Percentiles rank a stretch among this genome's conserved stretches.
Conservation (phyloP, 2,329 filamentous ascomycete species). For the Sporothrix variecibatus region DNA sequence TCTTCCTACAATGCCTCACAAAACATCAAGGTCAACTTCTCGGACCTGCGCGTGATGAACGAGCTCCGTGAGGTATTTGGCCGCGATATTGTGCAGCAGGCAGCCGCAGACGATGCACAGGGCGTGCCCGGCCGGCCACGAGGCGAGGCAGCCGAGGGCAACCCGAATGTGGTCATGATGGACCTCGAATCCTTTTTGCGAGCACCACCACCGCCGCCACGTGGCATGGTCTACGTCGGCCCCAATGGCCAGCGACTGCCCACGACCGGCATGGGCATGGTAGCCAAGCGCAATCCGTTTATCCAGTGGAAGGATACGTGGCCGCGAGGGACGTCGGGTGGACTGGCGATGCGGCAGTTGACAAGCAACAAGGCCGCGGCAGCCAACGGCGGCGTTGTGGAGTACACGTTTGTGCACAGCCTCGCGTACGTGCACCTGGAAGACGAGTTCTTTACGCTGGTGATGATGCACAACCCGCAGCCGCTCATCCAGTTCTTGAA, state of each 20-base stretch:
- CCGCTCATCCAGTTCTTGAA: constrained; percentile 75
- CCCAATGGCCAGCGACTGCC: constrained; percentile 7
- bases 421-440: constrained; percentile 73
- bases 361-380: background rate
- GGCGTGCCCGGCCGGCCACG: constrained; percentile 32
- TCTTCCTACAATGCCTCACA: background rate
- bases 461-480: constrained; percentile 83
- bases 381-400: constrained; percentile 52
- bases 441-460: constrained; percentile 71
- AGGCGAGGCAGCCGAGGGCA: constrained; percentile 35
- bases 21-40: constrained; percentile 13
- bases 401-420: constrained; percentile 80
- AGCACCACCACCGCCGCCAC: constrained; percentile 23
- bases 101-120: constrained; percentile 51
- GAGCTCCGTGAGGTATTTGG: constrained; percentile 76
- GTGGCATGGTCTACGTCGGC: constrained; percentile 22
- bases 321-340: constrained; percentile 77
- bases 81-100: constrained; percentile 58
- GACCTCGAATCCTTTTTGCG: constrained; percentile 59
- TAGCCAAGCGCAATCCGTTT: constrained; percentile 76
- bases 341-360: constrained; percentile 68
- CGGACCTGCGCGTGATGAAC: constrained; percentile 77
- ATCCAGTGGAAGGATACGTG: constrained; percentile 85
- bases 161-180: constrained; percentile 44
- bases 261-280: constrained; percentile 61